A percentile compares a stretch with the other conserved stretches of the same genome.
Conservation (phyloP, 257 asterid species). For the Solanum habrochaites region DNA sequence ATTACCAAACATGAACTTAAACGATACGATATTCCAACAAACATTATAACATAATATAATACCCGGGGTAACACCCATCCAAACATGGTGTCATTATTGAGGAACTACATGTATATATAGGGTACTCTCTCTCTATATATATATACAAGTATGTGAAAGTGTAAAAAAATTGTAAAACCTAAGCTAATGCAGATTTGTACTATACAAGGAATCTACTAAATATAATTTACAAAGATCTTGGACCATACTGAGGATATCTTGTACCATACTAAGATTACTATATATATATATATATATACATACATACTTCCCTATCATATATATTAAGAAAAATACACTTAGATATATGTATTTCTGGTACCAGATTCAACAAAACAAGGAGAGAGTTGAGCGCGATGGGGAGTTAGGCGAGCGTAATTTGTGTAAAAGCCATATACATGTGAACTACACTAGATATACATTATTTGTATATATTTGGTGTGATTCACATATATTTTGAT, state of each 20-base stretch:
- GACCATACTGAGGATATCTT: neutral
- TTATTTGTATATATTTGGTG: too few relatives aligned
- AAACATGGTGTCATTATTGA: neutral
- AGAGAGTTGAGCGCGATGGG: too few relatives aligned
- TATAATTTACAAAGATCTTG: neutral
- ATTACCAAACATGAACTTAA: too few relatives aligned
- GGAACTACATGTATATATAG: neutral
- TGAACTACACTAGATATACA: too few relatives aligned
- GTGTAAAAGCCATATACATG: too few relatives aligned
- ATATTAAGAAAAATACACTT: too few relatives aligned
- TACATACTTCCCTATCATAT: too few relatives aligned
- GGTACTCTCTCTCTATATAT: neutral
- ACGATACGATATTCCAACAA: too few relatives aligned
- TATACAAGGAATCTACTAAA: neutral
- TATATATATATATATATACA: neutral
- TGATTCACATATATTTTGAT: too few relatives aligned
- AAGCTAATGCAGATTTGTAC: neutral
- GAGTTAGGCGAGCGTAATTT: too few relatives aligned
- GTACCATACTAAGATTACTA: neutral
- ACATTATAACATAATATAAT: neutral
- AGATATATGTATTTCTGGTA: too few relatives aligned
- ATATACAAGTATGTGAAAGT: neutral
- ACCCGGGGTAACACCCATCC: neutral
- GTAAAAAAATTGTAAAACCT: neutral
- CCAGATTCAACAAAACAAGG: too few relatives aligned